Base-by-base conservation (phyloP, 305 asterid species). In the Solanum hybrid region DNA sequence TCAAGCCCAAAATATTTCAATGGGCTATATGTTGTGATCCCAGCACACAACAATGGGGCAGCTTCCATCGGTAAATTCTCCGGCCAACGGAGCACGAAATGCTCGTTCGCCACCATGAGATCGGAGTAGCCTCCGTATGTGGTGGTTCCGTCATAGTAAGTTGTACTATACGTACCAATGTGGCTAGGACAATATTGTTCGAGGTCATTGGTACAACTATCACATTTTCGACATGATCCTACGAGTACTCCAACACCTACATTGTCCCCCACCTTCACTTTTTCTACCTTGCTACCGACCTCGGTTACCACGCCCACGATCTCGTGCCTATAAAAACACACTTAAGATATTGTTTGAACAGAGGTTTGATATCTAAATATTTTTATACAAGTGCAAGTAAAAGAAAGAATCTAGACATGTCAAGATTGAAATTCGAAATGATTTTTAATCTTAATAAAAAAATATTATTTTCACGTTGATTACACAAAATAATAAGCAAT, bases 41-140 rank as follows among this genome's bases (percentile, higher is more conserved):
- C 92, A n/a, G 92, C 92, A 66, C 94, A 94, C 22, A 94, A 92
- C 69, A 94, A 92, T 0, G 95, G 95, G 8, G 95, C 95, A 5
- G 89, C 87, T 17, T 92, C 91, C 14, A 90, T 90, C 0, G 95
- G 92, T 66, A 94, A 88, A 27, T 89, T 92, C 26, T 91, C 94
- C 2, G 94, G 95, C 93, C 94, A 94, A 1, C 75, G 89, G 34
- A 94, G 31, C 22, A 85, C 89, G 24, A 90, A 94, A n/a, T 91
- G 94, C 88, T 94, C 92, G 5, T 92, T 87, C 5, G 89, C 92
- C 1, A 93, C 94, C 93, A 93, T 93, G 89, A 89, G 77, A 76
- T 91, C 88, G 10, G 95, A 94, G 89, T 90, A 94, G 3, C 95
- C 95, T n/a, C 95, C 95, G 5, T 89, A 64, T 0, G 95, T 93